Evolutionary conservation across 805 yeast genomes (phyloP).

Genomic region (Yarrowia sp.): DNA sequence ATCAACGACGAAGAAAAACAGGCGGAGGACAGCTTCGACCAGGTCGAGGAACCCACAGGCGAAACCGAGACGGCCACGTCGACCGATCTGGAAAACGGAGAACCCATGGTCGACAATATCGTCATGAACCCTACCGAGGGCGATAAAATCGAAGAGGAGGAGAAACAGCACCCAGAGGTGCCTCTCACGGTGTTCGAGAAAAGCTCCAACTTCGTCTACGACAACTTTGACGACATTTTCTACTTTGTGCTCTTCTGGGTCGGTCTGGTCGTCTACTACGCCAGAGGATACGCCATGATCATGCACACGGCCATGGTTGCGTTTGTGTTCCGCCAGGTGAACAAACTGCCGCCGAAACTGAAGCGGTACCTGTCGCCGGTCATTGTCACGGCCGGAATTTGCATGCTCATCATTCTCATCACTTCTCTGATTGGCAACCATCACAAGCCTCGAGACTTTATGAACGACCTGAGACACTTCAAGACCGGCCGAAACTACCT

Average conservation of each 20-base stretch:
- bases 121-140: constrained; percentile 24
- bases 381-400: constrained; percentile 66
- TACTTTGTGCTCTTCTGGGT: constrained; percentile 58
- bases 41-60: neutral
- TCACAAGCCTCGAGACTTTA: constrained; percentile 53
- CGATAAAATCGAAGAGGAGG: constrained; percentile 11
- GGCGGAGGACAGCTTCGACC: neutral
- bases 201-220: constrained; percentile 38
- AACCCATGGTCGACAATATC: constrained; percentile 17
- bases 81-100: constrained; percentile 2
- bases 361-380: constrained; percentile 73
- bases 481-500: constrained; percentile 74
- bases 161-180: neutral
- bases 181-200: neutral
- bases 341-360: constrained; percentile 56
- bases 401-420: constrained; percentile 68
- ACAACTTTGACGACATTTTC: constrained; percentile 63
- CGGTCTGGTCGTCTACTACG: constrained; percentile 68
- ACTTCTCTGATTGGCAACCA: constrained; percentile 60
- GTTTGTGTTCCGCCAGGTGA: constrained; percentile 60
- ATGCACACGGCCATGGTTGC: constrained; percentile 69
- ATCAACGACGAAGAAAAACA: constrained; percentile 15
- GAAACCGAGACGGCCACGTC: constrained; percentile 5
- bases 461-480: constrained; percentile 60
- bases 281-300: constrained; percentile 63